Conservation (phyloP, 352 stramenopile species). For the Phytopythium kandeliae region DNA sequence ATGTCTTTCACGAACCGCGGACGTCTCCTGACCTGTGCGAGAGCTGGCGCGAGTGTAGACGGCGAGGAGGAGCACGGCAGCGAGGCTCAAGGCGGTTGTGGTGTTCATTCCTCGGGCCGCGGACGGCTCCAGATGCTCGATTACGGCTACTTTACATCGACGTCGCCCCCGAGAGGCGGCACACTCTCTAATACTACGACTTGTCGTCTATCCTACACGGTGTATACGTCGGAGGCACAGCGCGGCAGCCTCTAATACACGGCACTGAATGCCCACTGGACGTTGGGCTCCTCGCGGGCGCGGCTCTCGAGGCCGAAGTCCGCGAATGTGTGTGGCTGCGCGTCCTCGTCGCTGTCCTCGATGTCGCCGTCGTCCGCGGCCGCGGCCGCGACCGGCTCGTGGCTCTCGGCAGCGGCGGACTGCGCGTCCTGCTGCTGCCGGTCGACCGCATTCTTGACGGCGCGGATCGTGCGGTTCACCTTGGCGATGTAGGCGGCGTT, state of each 20-base stretch:
- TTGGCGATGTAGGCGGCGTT: constrained; percentile 81
- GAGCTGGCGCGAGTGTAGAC: too few relatives aligned
- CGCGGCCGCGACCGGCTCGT: constrained; percentile 14
- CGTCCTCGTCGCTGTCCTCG: constrained; percentile 9
- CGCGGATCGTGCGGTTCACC: constrained; percentile 76
- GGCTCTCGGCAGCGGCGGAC: constrained; percentile 5
- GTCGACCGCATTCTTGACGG: constrained; percentile 64
- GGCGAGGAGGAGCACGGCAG: too few relatives aligned
- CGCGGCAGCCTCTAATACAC: constrained; percentile 72
- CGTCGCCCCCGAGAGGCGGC: constrained; percentile 17
- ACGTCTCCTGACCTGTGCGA: too few relatives aligned
- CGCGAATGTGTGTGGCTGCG: constrained; percentile 51
- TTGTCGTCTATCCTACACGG: constrained; percentile 13
- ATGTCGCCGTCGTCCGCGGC: constrained; percentile 2
- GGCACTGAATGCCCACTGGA: constrained; percentile 75
- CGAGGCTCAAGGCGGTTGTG: background rate
- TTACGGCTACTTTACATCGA: constrained; percentile 21
- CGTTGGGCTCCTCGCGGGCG: constrained; percentile 45
- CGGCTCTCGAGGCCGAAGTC: constrained; percentile 71
- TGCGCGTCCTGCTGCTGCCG: constrained; percentile 23
- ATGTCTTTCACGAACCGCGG: too few relatives aligned
- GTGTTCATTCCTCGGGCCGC: background rate
- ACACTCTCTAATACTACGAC: constrained; percentile 12
- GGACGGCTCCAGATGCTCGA: constrained; percentile 1
- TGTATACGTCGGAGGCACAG: too few relatives aligned